Evolutionary conservation across 352 stramenopile genomes (phyloP).

Genomic region (Globisporangium spinosum): DNA sequence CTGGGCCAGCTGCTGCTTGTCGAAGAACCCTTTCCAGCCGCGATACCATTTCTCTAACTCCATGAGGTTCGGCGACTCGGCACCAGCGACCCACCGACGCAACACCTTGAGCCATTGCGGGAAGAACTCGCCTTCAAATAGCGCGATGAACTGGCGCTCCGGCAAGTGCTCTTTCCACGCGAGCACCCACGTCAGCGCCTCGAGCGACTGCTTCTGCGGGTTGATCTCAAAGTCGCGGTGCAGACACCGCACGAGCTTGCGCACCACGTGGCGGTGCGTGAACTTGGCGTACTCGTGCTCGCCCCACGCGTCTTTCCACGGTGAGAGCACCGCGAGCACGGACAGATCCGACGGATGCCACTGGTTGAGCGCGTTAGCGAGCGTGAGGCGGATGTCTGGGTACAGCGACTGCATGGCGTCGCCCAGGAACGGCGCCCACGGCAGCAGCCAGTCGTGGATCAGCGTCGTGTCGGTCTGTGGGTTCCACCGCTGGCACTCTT

Average conservation of each 20-base stretch:
- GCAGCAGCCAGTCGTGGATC: conserved; percentile 80
- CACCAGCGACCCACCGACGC: conserved; percentile 57
- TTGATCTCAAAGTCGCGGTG: conserved; percentile 83
- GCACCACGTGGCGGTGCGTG: conserved; percentile 72
- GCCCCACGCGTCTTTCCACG: conserved; percentile 71
- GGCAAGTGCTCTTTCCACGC: conserved; percentile 70
- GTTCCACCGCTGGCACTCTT: conserved; percentile 64
- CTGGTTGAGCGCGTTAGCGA: conserved; percentile 60
- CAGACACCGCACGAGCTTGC: conserved; percentile 71
- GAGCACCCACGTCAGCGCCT: conserved; percentile 65
- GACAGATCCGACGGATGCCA: conserved; percentile 82
- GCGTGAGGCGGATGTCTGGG: conserved; percentile 59
- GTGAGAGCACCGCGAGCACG: conserved; percentile 51
- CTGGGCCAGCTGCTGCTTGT: conserved; percentile 48
- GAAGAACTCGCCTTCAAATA: conserved; percentile 91
- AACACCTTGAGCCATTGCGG: conserved; percentile 87
- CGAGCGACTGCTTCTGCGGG: conserved; percentile 65
- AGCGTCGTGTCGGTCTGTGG: conserved; percentile 36
- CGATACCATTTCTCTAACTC: conserved; percentile 84
- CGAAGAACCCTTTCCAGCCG: conserved; percentile 83
- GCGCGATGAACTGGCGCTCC: conserved; percentile 66
- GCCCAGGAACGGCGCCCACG: conserved; percentile 52
- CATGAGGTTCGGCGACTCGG: conserved; percentile 33
- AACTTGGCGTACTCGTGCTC: conserved; percentile 84
- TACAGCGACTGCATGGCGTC: conserved; percentile 51